Conservation (phyloP, 2,329 filamentous ascomycete genomes). For the Colletotrichum tabaci region DNA sequence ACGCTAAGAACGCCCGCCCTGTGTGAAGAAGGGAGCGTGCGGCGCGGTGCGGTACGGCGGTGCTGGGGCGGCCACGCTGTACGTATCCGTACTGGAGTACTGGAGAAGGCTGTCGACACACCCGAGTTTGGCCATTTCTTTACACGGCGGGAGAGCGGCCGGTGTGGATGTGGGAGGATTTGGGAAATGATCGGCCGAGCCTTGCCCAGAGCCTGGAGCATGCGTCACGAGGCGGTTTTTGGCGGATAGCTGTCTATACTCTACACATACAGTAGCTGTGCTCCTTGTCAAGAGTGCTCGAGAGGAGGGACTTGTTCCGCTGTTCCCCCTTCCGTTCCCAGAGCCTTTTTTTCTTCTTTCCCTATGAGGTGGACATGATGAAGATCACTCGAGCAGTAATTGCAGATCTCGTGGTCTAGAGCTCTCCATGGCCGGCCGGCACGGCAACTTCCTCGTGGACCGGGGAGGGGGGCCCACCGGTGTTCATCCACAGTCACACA, state of each 20-base stretch:
- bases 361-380: not conserved
- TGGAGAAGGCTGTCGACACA: not conserved
- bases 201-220: not conserved
- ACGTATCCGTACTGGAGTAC: not conserved
- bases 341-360: not conserved
- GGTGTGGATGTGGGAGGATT: not conserved
- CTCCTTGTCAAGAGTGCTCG: not conserved
- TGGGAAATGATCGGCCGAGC: slow-evolving; percentile 8
- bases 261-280: too few relatives aligned
- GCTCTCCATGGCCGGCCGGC: not conserved
- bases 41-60: not conserved
- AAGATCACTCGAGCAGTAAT: slow-evolving; percentile 6
- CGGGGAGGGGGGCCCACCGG: not conserved
- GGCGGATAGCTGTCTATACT: not conserved
- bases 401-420: slow-evolving; percentile 19
- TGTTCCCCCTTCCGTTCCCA: not conserved
- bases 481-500: not conserved
- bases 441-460: not conserved
- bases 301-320: slow-evolving; percentile 7
- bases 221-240: not conserved
- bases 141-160: slow-evolving; percentile 11
- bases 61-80: not conserved
- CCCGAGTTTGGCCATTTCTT: not conserved
- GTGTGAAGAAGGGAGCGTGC: slow-evolving; percentile 17
- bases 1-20: not conserved